Base-by-base conservation (phyloP, 192 early-diverging fungal genomes). In the Bifiguratus adelaidae region DNA sequence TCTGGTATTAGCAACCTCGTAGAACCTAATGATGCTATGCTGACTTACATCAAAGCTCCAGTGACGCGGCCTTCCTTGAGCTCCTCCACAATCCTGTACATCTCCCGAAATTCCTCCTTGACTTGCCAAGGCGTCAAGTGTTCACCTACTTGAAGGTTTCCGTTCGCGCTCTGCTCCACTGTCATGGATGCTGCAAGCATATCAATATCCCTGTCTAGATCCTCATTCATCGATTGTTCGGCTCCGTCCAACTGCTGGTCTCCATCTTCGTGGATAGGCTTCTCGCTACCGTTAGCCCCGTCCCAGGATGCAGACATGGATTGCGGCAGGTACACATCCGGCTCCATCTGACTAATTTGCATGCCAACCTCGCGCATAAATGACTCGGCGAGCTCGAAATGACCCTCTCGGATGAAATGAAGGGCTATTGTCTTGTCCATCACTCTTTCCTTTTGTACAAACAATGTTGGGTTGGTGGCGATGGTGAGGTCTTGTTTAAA, bases 381-480 rank as follows among this genome's bases (percentile, higher is more conserved):
- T 16, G 55, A 55, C 11, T 81, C 66, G 2, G 82, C 87, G 19
- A 93, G 53, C 24, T 78, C 81, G 65, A 95, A 95, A 32, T 85
- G 76, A 13, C 93, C 93, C 61, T 91, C 79, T 11, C 87, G 74
- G 35, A 96, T 76, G 52, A 94, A 87, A 48, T 94, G 90, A 42
- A 70, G 48, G 7, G 78, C 72, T 11, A 94, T 61, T 3, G 84
- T 65, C 34, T 63, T 68, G 44, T 69, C 57, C 29, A 96, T 57
- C 22, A 81, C 59, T 1, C 70, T 48, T 3, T 75, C 74, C 49
- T 85, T 85, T 16, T 71, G 69, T 41, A 78, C 85, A 43, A 96
- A 84, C 16, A 86, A 86, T 32, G 70, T 67, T 15, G 91, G 88
- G 36, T 74, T 74, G 30, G 68, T 67, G 7, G 82, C 67, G 2